A percentile compares a stretch with the other conserved stretches of the same genome.
Evolutionary conservation across 345 rosid genomes (phyloP).

Genomic region (Nephelium lappaceum): DNA sequence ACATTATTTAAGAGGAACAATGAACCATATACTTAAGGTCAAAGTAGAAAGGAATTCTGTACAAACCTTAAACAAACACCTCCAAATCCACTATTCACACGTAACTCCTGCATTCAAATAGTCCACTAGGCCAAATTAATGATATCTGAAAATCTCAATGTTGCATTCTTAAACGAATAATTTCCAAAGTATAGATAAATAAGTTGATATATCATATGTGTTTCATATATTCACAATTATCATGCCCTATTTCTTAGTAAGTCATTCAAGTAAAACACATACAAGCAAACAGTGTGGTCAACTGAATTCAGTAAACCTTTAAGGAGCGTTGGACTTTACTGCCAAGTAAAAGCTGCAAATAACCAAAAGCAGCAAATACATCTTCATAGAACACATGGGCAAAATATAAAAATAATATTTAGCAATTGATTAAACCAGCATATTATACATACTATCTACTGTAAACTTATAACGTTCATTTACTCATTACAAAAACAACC

Average conservation of each 20-base stretch:
- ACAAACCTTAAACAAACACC: constrained; percentile 85
- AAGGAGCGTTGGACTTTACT: background rate
- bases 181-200: background rate
- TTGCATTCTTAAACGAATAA: background rate
- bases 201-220: background rate
- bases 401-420: background rate
- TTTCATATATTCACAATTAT: background rate
- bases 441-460: background rate
- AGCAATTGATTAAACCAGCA: background rate
- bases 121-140: constrained; percentile 12
- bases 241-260: background rate
- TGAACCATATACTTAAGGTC: background rate
- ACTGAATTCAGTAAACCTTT: background rate
- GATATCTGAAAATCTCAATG: background rate
- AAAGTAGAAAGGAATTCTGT: constrained; percentile 5
- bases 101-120: constrained; percentile 71
- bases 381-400: background rate
- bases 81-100: constrained; percentile 77
- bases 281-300: background rate
- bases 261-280: background rate
- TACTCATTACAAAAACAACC: background rate
- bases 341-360: background rate
- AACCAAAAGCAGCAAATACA: background rate
- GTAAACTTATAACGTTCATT: background rate
- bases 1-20: background rate